These are phyloP conservation scores for Coniochaeta sp. DNA, from an alignment of 2,329 filamentous ascomycete genomes.

Conservation along the genomic window DNA sequence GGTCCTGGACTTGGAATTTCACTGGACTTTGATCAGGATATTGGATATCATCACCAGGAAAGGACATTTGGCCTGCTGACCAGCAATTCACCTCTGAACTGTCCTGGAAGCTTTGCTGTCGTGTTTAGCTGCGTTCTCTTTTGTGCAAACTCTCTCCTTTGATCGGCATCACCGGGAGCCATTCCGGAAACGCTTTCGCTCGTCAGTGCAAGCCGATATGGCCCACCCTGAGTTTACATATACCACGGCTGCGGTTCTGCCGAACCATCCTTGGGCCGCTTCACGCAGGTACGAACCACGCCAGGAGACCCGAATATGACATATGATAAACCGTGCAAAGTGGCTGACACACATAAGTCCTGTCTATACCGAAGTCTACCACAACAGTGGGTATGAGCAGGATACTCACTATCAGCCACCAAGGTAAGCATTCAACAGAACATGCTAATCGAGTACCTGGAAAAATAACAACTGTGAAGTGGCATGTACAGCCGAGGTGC, in stretches of 20 bases:
- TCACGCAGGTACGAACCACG: conserved; percentile 41
- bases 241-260: conserved; percentile 34
- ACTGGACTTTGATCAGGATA: neutral
- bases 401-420: conserved; percentile 17
- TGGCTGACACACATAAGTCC: conserved; percentile 15
- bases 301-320: neutral
- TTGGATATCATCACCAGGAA: neutral
- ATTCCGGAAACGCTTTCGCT: neutral
- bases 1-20: neutral
- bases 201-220: conserved; percentile 32
- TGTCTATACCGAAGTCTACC: conserved; percentile 25
- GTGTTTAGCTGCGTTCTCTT: conserved; percentile 7
- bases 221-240: conserved; percentile 40
- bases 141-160: conserved; percentile 1
- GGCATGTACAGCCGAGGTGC: conserved; percentile 32
- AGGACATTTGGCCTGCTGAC: neutral
- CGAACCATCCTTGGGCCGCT: conserved; percentile 42
- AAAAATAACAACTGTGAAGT: conserved; percentile 27
- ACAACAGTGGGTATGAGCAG: conserved; percentile 23
- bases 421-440: conserved; percentile 20
- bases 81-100: neutral
- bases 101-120: neutral
- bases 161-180: neutral
- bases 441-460: conserved; percentile 8
- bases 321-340: neutral